Evolutionary conservation across 139 green algal genomes (phyloP), one percentile per base, ranked within the genome.

Genomic region (Chlamydomonas sp.): DNA sequence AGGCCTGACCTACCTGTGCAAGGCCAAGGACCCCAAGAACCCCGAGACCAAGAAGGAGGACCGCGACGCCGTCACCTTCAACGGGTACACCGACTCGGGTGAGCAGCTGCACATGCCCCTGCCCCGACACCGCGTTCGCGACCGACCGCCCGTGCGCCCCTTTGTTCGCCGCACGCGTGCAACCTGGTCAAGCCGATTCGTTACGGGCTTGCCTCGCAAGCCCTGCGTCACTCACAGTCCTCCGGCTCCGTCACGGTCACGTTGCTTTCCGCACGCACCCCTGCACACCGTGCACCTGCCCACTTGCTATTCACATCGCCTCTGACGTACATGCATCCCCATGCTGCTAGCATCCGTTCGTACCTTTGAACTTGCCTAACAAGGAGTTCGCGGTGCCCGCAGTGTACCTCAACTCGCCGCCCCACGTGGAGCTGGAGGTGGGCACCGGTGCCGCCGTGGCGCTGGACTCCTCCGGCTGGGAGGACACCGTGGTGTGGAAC

Each of bases 1-100:
- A 90, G 97, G 96, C 57, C 90, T 98, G 64, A 95, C 92, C 14
- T 98, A 97, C 90, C 92, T 98, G n/a, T 95, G 98, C 93, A 99
- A 97, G 93, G 89, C 90, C 31, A 91, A 92, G 79, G 95, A 98
- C 92, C 88, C 95, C 82, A 95, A 95, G 62, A 96, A 96, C 91
- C 96, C 97, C 5, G 89, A 87, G 76, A 91, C 82, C 63, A 92
- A 94, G 76, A 91, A 76, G 7, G 95, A 98, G 92, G 63, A 91
- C 16, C 89, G 95, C 5, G 95, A 97, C 62, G 78, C 72, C 57
- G 80, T 98, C 15, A 92, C 78, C 16, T 97, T 98, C 78, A 78
- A 64, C 64, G 69, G 60, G 86, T 95, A 90, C 67, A 88, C 83
- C 1, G 91, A 90, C 78, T 79, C 72, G n/a, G 83, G 83, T 87